Evolutionary conservation across 1,284 basidiomycete genomes (phyloP).

Genomic region (Cronartium quercuum): DNA sequence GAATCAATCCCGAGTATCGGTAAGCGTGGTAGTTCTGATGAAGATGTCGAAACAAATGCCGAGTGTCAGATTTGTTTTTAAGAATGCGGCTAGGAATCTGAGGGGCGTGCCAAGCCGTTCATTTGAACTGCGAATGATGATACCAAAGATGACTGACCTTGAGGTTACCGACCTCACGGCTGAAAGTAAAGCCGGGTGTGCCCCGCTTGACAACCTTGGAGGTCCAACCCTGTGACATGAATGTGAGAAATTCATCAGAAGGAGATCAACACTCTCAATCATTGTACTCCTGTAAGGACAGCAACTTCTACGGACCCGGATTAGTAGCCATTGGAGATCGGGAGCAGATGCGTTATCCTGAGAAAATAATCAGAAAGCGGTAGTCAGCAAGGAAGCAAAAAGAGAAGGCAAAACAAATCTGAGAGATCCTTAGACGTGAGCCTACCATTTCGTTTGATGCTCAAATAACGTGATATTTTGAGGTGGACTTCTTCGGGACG

Average conservation of each 20-base stretch:
- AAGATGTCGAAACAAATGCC: neutral
- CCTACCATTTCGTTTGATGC: too few relatives aligned
- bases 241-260: neutral
- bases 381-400: too few relatives aligned
- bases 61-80: neutral
- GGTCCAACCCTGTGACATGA: constrained; percentile 61
- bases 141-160: constrained; percentile 45
- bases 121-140: too few relatives aligned
- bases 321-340: constrained; percentile 84
- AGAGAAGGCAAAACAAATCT: too few relatives aligned
- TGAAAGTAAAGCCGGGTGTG: constrained; percentile 26
- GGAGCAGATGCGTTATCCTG: constrained; percentile 51
- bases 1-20: constrained; percentile 81
- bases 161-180: constrained; percentile 58
- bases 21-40: constrained; percentile 68
- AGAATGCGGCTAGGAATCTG: constrained; percentile 52
- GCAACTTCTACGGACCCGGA: constrained; percentile 61
- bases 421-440: too few relatives aligned
- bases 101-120: too few relatives aligned
- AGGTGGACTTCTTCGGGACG: too few relatives aligned
- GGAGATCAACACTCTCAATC: neutral
- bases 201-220: constrained; percentile 71
- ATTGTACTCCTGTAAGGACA: neutral
- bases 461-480: neutral
- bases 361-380: too few relatives aligned